Conservation (phyloP, 2,329 filamentous ascomycete genomes). For the Hirsutella thompsonii region DNA sequence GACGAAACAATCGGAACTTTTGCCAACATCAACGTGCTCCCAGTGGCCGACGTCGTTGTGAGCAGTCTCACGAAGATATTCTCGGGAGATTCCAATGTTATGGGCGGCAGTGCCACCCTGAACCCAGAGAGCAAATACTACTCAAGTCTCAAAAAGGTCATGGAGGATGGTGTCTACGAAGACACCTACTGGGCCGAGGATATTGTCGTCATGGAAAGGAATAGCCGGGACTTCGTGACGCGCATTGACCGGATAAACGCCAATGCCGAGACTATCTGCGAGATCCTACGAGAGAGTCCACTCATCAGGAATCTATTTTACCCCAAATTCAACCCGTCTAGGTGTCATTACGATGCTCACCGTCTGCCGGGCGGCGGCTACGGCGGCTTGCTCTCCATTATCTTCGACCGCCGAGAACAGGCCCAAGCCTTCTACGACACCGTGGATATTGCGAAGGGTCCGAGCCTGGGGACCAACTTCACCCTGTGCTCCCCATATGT, state of each 20-base stretch:
- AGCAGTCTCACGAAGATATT: slow-evolving; percentile 96
- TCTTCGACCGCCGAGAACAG: slow-evolving; percentile 57
- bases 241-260: slow-evolving; percentile 74
- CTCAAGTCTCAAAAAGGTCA: slow-evolving; percentile 48
- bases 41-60: slow-evolving; percentile 80
- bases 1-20: slow-evolving; percentile 97
- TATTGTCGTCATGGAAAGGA: slow-evolving; percentile 86
- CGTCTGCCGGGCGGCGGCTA: slow-evolving; percentile 67
- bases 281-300: slow-evolving; percentile 47
- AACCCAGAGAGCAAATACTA: slow-evolving; percentile 62
- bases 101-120: slow-evolving; percentile 68
- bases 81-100: slow-evolving; percentile 94
- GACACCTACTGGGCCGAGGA: slow-evolving; percentile 94
- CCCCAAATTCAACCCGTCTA: slow-evolving; percentile 64
- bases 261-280: slow-evolving; percentile 75
- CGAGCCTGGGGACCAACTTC: slow-evolving; percentile 93
- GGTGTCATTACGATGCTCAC: slow-evolving; percentile 65
- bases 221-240: slow-evolving; percentile 80
- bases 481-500: slow-evolving; percentile 87
- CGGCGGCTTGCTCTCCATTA: slow-evolving; percentile 77
- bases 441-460: slow-evolving; percentile 81
- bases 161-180: slow-evolving; percentile 52
- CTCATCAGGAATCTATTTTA: slow-evolving; percentile 73
- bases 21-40: slow-evolving; percentile 86
- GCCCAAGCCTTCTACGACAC: slow-evolving; percentile 76